A percentile compares a stretch with the other conserved stretches of the same genome.
phyloP scores from a whole-genome alignment of 176 grass and related monocot species.

The Musa schizocarpa region DNA sequence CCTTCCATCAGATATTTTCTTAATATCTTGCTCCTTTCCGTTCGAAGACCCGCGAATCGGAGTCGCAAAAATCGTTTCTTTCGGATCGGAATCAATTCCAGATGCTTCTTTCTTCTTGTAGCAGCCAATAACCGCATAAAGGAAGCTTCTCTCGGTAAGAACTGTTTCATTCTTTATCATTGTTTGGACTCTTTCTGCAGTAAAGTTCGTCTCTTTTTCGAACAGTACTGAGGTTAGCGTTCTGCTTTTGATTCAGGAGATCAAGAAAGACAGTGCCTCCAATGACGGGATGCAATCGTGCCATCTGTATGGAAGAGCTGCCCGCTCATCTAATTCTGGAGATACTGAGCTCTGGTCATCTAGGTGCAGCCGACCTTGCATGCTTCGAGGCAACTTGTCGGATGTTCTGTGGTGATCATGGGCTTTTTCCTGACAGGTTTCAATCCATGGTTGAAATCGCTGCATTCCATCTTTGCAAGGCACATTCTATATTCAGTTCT shows the following conservation, averaged over 20 bases:
- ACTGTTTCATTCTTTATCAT: not conserved
- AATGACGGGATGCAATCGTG: not conserved
- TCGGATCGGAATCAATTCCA: no score
- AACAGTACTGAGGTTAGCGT: not conserved
- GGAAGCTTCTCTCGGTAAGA: not conserved
- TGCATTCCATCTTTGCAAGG: conserved; percentile 56
- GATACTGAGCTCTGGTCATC: conserved; percentile 63
- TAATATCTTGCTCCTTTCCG: conserved; percentile 12
- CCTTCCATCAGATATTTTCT: conserved; percentile 10
- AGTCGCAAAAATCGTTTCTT: no score
- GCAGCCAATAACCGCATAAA: not conserved
- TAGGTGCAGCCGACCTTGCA: conserved; percentile 57
- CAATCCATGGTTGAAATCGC: conserved; percentile 63
- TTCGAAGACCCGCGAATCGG: not conserved
- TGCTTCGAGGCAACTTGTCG: conserved; percentile 71
- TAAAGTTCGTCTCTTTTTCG: not conserved
- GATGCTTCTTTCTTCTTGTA: conserved; percentile 3
- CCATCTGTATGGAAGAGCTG: conserved; percentile 58
- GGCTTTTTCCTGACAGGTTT: conserved; percentile 20
- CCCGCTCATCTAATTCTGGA: conserved; percentile 75
- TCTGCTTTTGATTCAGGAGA: not conserved
- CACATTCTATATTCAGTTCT: conserved; percentile 32
- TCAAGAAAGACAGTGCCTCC: not conserved
- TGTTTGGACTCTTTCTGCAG: not conserved
- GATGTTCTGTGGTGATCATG: conserved; percentile 34